phyloP scores from a whole-genome alignment of 1,284 basidiomycete genomes.

The Neonothopanus nambi region DNA sequence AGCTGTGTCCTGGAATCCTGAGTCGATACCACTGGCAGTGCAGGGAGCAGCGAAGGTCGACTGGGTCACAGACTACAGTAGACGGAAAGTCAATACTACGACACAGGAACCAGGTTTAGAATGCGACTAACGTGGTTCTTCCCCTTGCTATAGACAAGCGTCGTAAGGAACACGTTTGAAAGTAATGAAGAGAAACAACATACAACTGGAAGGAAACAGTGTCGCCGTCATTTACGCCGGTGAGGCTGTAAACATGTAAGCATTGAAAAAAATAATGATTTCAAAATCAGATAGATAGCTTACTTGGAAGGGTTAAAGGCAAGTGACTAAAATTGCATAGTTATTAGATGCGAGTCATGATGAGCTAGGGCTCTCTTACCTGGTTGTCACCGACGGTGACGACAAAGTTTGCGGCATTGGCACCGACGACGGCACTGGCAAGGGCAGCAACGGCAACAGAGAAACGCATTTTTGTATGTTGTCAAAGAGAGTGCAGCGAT shows the following conservation, averaged over 20 bases:
- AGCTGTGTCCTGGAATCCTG: slow-evolving; percentile 41
- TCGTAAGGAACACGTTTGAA: slow-evolving; percentile 26
- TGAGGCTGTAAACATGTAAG: slow-evolving; percentile 35
- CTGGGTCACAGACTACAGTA: slow-evolving; percentile 52
- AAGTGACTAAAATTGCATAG: slow-evolving; percentile 23
- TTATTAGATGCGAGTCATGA: not conserved
- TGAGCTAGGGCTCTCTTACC: slow-evolving; percentile 1
- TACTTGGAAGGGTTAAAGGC: slow-evolving; percentile 37
- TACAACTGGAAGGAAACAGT: slow-evolving; percentile 54
- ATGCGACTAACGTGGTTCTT: slow-evolving; percentile 39
- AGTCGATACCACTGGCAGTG: slow-evolving; percentile 39
- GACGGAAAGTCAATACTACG: not conserved
- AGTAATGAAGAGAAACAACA: slow-evolving; percentile 6
- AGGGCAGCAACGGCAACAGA: slow-evolving; percentile 44
- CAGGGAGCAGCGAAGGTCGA: slow-evolving; percentile 56
- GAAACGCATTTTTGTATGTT: slow-evolving; percentile 50
- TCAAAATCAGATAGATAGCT: slow-evolving; percentile 13
- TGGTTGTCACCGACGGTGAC: slow-evolving; percentile 50
- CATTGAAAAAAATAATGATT: slow-evolving; percentile 15
- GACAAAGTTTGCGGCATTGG: slow-evolving; percentile 36
- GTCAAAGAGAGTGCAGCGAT: not conserved
- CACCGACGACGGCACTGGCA: slow-evolving; percentile 40
- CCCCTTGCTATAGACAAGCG: too few species aligned
- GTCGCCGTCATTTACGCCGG: slow-evolving; percentile 49
- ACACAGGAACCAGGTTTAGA: not conserved